phyloP scores from a whole-genome alignment of 2,329 filamentous ascomycete genomes.

The Lasiodiplodia hormozganensis region DNA sequence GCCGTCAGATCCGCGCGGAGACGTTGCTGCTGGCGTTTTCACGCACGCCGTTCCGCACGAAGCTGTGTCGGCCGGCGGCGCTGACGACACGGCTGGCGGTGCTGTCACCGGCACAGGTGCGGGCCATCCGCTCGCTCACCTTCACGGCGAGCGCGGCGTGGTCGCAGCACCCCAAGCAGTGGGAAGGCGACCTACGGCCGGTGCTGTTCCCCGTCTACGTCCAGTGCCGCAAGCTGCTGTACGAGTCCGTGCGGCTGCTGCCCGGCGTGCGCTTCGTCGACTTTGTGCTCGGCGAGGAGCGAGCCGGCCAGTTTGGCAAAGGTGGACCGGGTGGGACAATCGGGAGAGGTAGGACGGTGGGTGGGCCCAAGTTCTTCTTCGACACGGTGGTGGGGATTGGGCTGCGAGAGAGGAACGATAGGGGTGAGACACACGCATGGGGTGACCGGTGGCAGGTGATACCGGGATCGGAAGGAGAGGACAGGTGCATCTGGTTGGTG shows the following conservation, averaged over 20 bases:
- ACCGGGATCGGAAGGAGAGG: constrained; percentile 20
- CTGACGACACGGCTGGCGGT: constrained; percentile 25
- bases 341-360: constrained; percentile 17
- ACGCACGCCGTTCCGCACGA: constrained; percentile 28
- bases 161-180: constrained; percentile 9
- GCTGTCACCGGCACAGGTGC: constrained; percentile 21
- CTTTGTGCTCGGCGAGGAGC: constrained; percentile 25
- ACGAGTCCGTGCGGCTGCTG: constrained; percentile 28
- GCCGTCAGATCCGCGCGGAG: constrained; percentile 29
- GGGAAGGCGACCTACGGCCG: constrained; percentile 27
- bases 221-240: constrained; percentile 29
- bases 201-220: constrained; percentile 30
- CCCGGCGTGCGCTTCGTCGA: constrained; percentile 24
- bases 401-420: constrained; percentile 14
- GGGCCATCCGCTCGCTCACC: constrained; percentile 21
- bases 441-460: constrained; percentile 26
- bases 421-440: constrained; percentile 26
- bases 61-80: constrained; percentile 22
- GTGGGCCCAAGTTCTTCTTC: constrained; percentile 27
- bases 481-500: constrained; percentile 26
- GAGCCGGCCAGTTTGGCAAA: constrained; percentile 16
- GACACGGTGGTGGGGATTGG: constrained; percentile 27
- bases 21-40: constrained; percentile 28
- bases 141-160: constrained; percentile 5
- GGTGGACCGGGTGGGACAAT: constrained; percentile 7